Conservation (phyloP, 2,329 filamentous ascomycete genomes). For the Calonectria ilicicola region DNA sequence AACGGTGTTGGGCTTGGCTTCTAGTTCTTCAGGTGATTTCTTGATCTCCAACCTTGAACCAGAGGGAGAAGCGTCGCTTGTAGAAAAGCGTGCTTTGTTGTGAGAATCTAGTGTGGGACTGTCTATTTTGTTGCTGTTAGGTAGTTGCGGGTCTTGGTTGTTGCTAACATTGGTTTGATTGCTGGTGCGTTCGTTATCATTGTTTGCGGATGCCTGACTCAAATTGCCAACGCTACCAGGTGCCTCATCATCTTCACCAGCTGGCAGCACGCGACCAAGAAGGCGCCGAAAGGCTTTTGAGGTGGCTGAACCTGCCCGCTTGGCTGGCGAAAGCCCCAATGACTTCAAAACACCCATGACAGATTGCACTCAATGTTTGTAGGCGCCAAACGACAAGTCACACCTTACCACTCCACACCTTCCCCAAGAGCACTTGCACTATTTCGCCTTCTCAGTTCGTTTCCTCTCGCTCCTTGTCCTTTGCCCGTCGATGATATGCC, state of each 20-base stretch:
- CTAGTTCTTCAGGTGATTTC: background rate
- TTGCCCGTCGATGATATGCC: background rate
- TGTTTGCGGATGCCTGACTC: background rate
- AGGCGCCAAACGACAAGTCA: background rate
- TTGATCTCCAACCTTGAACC: background rate
- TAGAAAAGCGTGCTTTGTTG: background rate
- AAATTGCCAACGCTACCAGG: constrained; percentile 12
- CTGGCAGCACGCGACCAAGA: constrained; percentile 44
- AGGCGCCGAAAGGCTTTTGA: constrained; percentile 45
- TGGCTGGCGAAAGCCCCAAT: constrained; percentile 27
- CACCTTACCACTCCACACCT: background rate
- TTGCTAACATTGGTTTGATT: constrained; percentile 23
- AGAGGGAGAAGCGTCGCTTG: background rate
- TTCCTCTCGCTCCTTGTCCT: background rate
- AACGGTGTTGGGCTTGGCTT: constrained; percentile 1
- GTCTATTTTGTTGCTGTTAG: constrained; percentile 9
- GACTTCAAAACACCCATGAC: constrained; percentile 40
- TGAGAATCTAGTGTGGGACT: background rate
- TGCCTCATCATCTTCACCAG: constrained; percentile 33
- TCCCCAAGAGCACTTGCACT: background rate
- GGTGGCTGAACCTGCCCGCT: constrained; percentile 41
- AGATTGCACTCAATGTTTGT: background rate
- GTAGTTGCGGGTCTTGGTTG: constrained; percentile 18
- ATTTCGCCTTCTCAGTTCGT: background rate
- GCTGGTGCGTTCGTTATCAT: constrained; percentile 1